Base-by-base conservation (phyloP, 2,329 filamentous ascomycete species). In the Colletotrichum sp. region DNA sequence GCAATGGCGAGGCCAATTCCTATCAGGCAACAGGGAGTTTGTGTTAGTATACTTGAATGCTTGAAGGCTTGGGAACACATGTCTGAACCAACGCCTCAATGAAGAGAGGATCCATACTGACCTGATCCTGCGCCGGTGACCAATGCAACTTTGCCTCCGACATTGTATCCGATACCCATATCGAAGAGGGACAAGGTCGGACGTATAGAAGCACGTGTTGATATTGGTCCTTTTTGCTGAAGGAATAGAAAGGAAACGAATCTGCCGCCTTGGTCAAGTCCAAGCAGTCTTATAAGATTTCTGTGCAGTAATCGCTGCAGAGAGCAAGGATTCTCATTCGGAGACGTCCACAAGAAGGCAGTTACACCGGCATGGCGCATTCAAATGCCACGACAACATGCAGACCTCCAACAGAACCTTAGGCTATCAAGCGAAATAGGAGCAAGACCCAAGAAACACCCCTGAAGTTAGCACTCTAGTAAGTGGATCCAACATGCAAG, bases 1-100 rank as follows among this genome's bases (percentile, higher is more conserved):
- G 80, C 67, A 2, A 82, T 68, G 10, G 76, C 78, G 66, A 77
- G 77, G 28, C 77, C 74, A 65, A 81, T 81, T 16, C 80, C 80
- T 79, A 26, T 12, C 38, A n/a, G 55, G 55, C 5, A 28, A 58
- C 36, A 28, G 26, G 24, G 8, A 5, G n/a, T 18, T 48, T 21
- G 38, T 30, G 30, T 62, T 5, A 21, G n/a, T 3, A 7, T 48
- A 21, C 10, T 12, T 48, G 43, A 13, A 48, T n/a, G n/a, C 18
- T 48, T 21, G n/a, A 48, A 48, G n/a, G 15, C 18, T 48, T 48
- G 43, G 43, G 8, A 30, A 34, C 2, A 24, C 8, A 58, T 58
- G 7, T 62, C n/a, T 32, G 18, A 62, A 13, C 15, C 18, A 8
- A 21, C 28, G 18, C 18, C 34, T 26, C 3, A n/a, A 55, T 2